Percentiles rank a stretch among this genome's conserved stretches.
phyloP scores from a whole-genome alignment of 2,329 filamentous ascomycete species.

The Geosmithia flava region DNA sequence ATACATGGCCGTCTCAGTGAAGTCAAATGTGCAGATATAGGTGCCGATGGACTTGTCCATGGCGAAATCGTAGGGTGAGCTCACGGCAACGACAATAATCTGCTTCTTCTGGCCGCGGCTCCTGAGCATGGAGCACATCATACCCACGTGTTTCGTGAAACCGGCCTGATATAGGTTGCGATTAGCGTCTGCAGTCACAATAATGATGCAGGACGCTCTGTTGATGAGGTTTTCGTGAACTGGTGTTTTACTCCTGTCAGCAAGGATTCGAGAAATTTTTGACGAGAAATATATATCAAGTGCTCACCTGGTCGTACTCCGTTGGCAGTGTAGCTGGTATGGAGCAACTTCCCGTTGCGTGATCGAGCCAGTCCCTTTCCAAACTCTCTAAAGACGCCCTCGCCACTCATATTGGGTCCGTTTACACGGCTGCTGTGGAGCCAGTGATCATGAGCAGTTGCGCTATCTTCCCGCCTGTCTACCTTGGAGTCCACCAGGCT shows the following conservation, averaged over 20 bases:
- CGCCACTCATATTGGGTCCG: slow-evolving; percentile 71
- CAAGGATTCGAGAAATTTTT: slow-evolving; percentile 4
- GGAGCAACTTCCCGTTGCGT: slow-evolving; percentile 72
- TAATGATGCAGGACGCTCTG: slow-evolving; percentile 74
- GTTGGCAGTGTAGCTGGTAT: slow-evolving; percentile 92
- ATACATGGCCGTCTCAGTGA: slow-evolving; percentile 82
- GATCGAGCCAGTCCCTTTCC: slow-evolving; percentile 79
- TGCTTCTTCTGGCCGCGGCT: slow-evolving; percentile 75
- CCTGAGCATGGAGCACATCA: slow-evolving; percentile 81
- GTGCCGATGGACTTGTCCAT: slow-evolving; percentile 85
- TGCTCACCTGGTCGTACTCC: slow-evolving; percentile 61
- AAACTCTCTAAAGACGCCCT: slow-evolving; percentile 83
- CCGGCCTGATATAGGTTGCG: slow-evolving; percentile 87
- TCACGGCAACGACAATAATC: slow-evolving; percentile 81
- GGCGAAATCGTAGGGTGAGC: slow-evolving; percentile 92
- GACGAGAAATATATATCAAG: neutral
- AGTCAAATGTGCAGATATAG: slow-evolving; percentile 92
- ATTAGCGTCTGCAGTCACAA: slow-evolving; percentile 88
- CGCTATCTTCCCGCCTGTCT: slow-evolving; percentile 18
- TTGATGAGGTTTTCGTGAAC: slow-evolving; percentile 91
- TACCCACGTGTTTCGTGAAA: slow-evolving; percentile 90
- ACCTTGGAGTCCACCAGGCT: slow-evolving; percentile 44
- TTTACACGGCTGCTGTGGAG: slow-evolving; percentile 42
- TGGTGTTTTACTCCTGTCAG: slow-evolving; percentile 3
- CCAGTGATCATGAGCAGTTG: slow-evolving; percentile 40